phyloP scores from a whole-genome alignment of 192 early-diverging fungal genomes.

The Coemansia sp. region DNA sequence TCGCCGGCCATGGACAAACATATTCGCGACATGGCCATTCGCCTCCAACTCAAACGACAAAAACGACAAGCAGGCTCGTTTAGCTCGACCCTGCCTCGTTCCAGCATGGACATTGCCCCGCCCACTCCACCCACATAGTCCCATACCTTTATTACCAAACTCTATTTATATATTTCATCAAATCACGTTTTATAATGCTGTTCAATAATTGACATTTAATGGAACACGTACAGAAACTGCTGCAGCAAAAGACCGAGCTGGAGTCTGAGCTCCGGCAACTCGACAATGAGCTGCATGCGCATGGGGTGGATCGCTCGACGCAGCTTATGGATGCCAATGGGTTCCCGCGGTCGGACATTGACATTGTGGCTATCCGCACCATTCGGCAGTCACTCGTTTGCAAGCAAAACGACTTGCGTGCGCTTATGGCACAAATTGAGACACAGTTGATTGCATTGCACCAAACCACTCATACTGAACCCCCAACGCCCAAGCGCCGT shows the following conservation, averaged over 20 bases:
- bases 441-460: conserved; percentile 54
- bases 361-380: conserved; percentile 60
- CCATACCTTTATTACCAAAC: no score
- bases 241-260: conserved; percentile 32
- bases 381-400: conserved; percentile 55
- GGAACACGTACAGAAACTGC: conserved; percentile 31
- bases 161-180: no score
- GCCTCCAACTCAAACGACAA: conserved; percentile 37
- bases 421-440: conserved; percentile 60
- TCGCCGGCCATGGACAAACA: conserved; percentile 46
- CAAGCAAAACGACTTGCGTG: conserved; percentile 61
- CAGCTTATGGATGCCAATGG: conserved; percentile 61
- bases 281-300: conserved; percentile 23
- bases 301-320: conserved; percentile 55
- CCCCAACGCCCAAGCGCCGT: not conserved
- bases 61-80: conserved; percentile 24
- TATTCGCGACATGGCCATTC: conserved; percentile 22
- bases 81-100: conserved; percentile 14
- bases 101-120: conserved; percentile 24
- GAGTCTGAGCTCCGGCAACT: conserved; percentile 39
- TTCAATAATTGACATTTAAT: conserved; percentile 4
- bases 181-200: not conserved
- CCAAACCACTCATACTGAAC: not conserved
- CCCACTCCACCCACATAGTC: conserved; percentile 1
- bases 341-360: conserved; percentile 70